Percentiles rank a stretch among this genome's conserved stretches.
phyloP scores from a whole-genome alignment of 179 eudicot genomes.

The Camellia oleifera region DNA sequence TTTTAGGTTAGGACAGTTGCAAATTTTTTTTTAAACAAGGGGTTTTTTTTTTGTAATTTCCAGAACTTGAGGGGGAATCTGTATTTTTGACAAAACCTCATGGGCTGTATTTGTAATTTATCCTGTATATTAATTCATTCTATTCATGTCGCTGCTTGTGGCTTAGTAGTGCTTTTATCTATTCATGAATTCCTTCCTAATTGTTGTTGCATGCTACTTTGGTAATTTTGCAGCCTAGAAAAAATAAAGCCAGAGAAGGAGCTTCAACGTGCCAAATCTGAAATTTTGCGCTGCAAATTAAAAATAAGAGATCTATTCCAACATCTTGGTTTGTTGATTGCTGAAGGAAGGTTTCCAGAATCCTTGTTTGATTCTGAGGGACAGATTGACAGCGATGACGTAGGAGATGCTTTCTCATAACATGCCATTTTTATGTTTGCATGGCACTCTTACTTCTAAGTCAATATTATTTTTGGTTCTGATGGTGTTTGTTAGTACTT shows the following conservation, averaged over 20 bases:
- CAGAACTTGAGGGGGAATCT: no score
- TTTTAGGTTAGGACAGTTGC: no score
- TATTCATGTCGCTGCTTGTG: no score
- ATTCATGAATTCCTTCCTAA: neutral
- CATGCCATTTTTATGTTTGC: neutral
- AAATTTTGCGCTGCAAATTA: conserved; percentile 67
- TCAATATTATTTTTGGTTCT: conserved; percentile 10
- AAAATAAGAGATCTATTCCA: conserved; percentile 87
- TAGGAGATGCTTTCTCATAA: conserved; percentile 32
- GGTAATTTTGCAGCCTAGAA: conserved; percentile 63
- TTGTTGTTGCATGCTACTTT: neutral
- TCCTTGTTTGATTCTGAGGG: conserved; percentile 80
- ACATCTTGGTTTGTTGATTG: conserved; percentile 56
- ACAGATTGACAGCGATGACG: conserved; percentile 96
- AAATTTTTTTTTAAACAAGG: no score
- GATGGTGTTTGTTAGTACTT: neutral
- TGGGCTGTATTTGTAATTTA: no score
- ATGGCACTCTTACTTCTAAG: conserved; percentile 2
- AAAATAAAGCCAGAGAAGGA: conserved; percentile 94
- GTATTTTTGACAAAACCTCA: no score
- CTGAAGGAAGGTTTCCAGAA: conserved; percentile 80
- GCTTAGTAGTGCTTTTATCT: neutral
- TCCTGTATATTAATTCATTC: neutral
- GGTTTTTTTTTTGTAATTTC: no score
- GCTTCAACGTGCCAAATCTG: conserved; percentile 86